phyloP scores from a whole-genome alignment of 2,329 filamentous ascomycete genomes.

The Phoma sp. region DNA sequence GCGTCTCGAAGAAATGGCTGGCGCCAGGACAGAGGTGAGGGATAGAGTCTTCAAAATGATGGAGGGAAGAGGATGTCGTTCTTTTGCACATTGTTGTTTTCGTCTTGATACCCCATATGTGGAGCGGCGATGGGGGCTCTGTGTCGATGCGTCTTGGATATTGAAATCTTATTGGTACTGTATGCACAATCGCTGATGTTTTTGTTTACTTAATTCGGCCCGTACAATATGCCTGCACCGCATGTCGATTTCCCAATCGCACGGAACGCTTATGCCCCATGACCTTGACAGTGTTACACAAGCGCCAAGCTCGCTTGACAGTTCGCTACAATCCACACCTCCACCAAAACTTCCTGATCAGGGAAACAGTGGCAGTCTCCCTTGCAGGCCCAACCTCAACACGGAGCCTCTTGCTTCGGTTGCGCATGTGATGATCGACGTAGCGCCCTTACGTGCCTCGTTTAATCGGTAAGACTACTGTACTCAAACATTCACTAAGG shows the following conservation, averaged over 20 bases:
- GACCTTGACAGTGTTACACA: neutral
- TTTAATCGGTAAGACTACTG: no score
- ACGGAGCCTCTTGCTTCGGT: no score
- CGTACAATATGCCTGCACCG: neutral
- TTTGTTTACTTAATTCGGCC: neutral
- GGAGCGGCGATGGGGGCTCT: constrained; percentile 11
- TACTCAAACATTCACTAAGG: no score
- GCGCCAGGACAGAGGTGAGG: neutral
- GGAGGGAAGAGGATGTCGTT: neutral
- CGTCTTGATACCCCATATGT: constrained; percentile 20
- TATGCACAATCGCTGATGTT: neutral
- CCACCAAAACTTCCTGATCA: neutral
- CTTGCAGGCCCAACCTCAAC: no score
- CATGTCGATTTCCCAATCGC: no score
- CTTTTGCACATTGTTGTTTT: constrained; percentile 5
- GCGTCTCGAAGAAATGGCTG: neutral
- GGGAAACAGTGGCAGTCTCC: neutral
- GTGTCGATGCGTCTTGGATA: constrained; percentile 7
- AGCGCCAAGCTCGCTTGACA: constrained; percentile 13
- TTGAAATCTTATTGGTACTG: constrained; percentile 9
- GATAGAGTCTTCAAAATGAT: neutral
- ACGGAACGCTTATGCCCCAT: neutral
- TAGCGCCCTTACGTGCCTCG: no score
- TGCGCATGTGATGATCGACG: no score
- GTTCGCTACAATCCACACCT: neutral